A percentile compares a stretch with the other conserved stretches of the same genome.
These are phyloP conservation scores for Sporothrix curviconia DNA, from an alignment of 2,329 filamentous ascomycete genomes.

Conservation along the genomic window DNA sequence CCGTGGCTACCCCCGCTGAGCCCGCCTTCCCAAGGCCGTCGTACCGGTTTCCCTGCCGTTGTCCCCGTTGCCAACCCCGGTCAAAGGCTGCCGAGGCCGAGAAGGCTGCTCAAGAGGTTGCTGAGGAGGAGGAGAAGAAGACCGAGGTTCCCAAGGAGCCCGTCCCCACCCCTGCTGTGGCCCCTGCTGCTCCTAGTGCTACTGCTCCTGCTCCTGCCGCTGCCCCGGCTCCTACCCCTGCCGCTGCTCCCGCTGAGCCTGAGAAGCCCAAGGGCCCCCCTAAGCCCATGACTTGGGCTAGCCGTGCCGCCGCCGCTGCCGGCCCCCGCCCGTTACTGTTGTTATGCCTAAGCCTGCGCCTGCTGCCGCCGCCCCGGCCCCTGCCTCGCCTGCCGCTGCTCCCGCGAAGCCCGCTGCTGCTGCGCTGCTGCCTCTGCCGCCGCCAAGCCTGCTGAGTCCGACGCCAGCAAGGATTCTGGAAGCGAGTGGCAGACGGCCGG, in stretches of 20 bases:
- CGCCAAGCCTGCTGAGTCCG: slow-evolving; percentile 8
- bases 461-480: slow-evolving; percentile 45
- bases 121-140: slow-evolving; percentile 51
- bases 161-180: slow-evolving; percentile 44
- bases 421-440: slow-evolving; percentile 28
- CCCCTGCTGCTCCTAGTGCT: slow-evolving; percentile 46
- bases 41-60: slow-evolving; percentile 25
- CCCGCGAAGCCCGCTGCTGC: slow-evolving; percentile 30
- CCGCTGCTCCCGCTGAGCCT: slow-evolving; percentile 38
- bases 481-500: slow-evolving; percentile 86
- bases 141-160: slow-evolving; percentile 62
- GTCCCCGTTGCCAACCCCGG: slow-evolving; percentile 18
- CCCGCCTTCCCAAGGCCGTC: slow-evolving; percentile 32
- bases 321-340: slow-evolving; percentile 44
- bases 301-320: slow-evolving; percentile 54
- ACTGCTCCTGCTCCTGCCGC: slow-evolving; percentile 36
- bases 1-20: slow-evolving; percentile 28
- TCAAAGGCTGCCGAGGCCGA: slow-evolving; percentile 38
- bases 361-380: slow-evolving; percentile 45
- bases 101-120: slow-evolving; percentile 45
- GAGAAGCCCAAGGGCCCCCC: slow-evolving; percentile 41
- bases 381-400: slow-evolving; percentile 44
- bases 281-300: slow-evolving; percentile 72
- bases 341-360: slow-evolving; percentile 56
- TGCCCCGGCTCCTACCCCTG: slow-evolving; percentile 43